Percentiles rank a stretch among this genome's conserved stretches.
These are phyloP conservation scores for Mycena belliarum DNA, from an alignment of 768 basidiomycete genomes.

Conservation along the genomic window DNA sequence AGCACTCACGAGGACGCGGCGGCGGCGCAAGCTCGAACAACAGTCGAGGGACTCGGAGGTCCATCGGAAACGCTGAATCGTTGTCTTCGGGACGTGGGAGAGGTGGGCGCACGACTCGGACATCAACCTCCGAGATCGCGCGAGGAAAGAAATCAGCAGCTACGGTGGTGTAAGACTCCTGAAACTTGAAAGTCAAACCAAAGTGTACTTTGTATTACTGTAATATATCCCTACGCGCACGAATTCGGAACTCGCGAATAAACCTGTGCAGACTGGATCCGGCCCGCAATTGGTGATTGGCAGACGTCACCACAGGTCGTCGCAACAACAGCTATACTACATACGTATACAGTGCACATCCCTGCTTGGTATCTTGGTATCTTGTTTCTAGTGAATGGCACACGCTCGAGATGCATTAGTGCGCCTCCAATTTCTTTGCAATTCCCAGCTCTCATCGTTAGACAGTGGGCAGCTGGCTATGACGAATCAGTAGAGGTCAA, in stretches of 20 bases:
- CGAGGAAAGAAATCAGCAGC: conserved; percentile 6
- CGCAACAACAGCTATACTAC: too few species aligned
- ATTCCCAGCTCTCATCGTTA: background rate
- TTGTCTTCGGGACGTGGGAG: conserved; percentile 13
- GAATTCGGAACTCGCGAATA: conserved; percentile 4
- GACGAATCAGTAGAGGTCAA: conserved; percentile 90
- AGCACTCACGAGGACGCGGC: conserved; percentile 15
- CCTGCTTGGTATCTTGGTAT: too few species aligned
- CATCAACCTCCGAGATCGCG: background rate
- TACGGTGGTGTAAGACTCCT: background rate
- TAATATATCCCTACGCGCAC: conserved; percentile 3
- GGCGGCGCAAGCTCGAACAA: conserved; percentile 1
- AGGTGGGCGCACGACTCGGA: conserved; percentile 10
- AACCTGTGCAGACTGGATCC: too few species aligned
- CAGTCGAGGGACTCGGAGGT: conserved; percentile 8
- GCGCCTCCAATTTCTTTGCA: conserved; percentile 8
- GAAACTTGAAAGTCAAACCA: background rate
- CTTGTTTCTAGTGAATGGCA: conserved; percentile 15
- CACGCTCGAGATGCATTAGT: conserved; percentile 31
- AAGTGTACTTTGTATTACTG: conserved; percentile 7
- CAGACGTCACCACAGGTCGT: too few species aligned
- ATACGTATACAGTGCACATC: too few species aligned
- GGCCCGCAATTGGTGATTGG: too few species aligned
- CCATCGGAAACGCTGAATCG: conserved; percentile 8
- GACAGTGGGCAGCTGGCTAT: conserved; percentile 57